Evolutionary conservation across 2,329 filamentous ascomycete genomes (phyloP).

Genomic region (Cryphonectria carpinicola): DNA sequence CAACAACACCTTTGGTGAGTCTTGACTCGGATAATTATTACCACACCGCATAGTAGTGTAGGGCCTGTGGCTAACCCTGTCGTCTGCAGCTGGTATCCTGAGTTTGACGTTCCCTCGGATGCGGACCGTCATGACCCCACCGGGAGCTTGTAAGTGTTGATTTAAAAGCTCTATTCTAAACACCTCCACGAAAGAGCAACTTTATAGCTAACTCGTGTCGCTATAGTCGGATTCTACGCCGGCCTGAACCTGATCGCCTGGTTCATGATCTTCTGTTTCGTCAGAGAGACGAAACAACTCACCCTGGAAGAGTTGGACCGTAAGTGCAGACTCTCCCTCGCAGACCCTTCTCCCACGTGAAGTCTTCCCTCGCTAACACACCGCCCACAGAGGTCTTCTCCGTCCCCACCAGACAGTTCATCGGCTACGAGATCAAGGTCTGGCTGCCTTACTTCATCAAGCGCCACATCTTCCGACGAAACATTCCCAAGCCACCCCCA

Average conservation of each 20-base stretch:
- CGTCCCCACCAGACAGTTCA: slow-evolving; percentile 38
- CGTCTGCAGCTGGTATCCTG: slow-evolving; percentile 29
- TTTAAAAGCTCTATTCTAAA: neutral
- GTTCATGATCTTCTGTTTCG: slow-evolving; percentile 58
- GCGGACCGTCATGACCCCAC: slow-evolving; percentile 38
- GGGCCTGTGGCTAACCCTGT: slow-evolving; percentile 18
- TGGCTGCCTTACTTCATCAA: slow-evolving; percentile 45
- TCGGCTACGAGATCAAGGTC: slow-evolving; percentile 39
- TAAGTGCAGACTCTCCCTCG: neutral
- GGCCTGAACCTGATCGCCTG: slow-evolving; percentile 59
- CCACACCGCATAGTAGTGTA: slow-evolving; percentile 32
- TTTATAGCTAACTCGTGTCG: neutral
- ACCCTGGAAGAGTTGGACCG: slow-evolving; percentile 62
- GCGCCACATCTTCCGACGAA: slow-evolving; percentile 41
- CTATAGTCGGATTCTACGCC: slow-evolving; percentile 55
- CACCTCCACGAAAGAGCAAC: slow-evolving; percentile 41
- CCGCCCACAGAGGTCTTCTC: slow-evolving; percentile 38
- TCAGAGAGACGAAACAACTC: slow-evolving; percentile 64
- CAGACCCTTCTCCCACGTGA: neutral
- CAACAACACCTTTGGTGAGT: slow-evolving; percentile 45
- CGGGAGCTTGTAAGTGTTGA: slow-evolving; percentile 36
- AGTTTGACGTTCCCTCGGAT: slow-evolving; percentile 37
- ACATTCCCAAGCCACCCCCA: slow-evolving; percentile 39
- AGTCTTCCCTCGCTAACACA: neutral
- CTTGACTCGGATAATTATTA: neutral